phyloP scores from a whole-genome alignment of 805 yeast genomes.

The Saccharomycopsis guyanensis region DNA sequence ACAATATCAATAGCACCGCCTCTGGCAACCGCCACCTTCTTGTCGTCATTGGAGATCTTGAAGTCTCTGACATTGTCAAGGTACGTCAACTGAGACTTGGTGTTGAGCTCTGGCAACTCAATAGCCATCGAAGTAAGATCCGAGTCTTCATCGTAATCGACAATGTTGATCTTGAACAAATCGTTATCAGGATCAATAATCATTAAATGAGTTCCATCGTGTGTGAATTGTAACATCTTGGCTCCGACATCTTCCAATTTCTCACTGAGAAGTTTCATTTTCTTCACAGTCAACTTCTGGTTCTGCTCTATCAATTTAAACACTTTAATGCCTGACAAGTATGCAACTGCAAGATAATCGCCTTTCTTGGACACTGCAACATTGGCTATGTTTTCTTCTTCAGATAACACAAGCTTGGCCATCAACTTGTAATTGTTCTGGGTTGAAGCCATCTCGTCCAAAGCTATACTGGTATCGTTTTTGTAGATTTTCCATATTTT shows the following conservation, averaged over 20 bases:
- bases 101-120: slow-evolving; percentile 32
- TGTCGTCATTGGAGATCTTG: slow-evolving; percentile 38
- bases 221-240: slow-evolving; percentile 41
- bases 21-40: slow-evolving; percentile 49
- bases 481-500: slow-evolving; percentile 65
- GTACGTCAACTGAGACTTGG: slow-evolving; percentile 36
- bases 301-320: slow-evolving; percentile 43
- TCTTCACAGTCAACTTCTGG: slow-evolving; percentile 39
- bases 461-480: slow-evolving; percentile 21
- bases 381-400: slow-evolving; percentile 71
- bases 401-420: slow-evolving; percentile 56
- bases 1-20: slow-evolving; percentile 52
- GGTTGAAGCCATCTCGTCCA: slow-evolving; percentile 1
- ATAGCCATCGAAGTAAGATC: slow-evolving; percentile 22
- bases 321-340: slow-evolving; percentile 58
- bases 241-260: slow-evolving; percentile 44
- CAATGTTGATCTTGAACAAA: slow-evolving; percentile 35
- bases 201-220: slow-evolving; percentile 36
- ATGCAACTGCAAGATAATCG: slow-evolving; percentile 60
- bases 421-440: slow-evolving; percentile 46
- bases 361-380: slow-evolving; percentile 64
- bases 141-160: slow-evolving; percentile 30
- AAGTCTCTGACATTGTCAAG: slow-evolving; percentile 45
- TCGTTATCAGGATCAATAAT: slow-evolving; percentile 55
- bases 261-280: slow-evolving; percentile 36